A percentile compares a stretch with the other conserved stretches of the same genome.
Evolutionary conservation across 2,329 filamentous ascomycete genomes (phyloP).

Genomic region (Colletotrichum tamarilloi): DNA sequence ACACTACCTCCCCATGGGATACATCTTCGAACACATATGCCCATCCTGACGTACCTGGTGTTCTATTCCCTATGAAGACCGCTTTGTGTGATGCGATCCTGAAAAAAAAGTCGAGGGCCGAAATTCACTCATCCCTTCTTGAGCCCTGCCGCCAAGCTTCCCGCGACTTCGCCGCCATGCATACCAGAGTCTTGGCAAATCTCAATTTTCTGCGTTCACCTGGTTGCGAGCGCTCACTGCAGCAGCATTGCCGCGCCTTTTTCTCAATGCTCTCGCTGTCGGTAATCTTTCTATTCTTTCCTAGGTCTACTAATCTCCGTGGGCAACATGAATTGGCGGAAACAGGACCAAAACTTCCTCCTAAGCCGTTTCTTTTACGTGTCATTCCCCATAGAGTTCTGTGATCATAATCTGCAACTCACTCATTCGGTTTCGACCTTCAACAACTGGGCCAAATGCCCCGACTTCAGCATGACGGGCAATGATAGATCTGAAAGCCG

Average conservation of each 20-base stretch:
- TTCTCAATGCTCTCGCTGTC: neutral
- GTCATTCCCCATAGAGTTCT: no score
- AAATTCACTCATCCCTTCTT: neutral
- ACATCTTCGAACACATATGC: no score
- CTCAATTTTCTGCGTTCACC: neutral
- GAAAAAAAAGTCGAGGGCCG: neutral
- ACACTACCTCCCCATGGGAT: no score
- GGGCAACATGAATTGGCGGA: neutral
- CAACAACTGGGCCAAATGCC: no score
- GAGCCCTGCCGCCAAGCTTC: conserved; percentile 25
- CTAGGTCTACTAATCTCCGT: neutral
- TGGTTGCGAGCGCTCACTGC: neutral
- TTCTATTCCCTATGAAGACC: no score
- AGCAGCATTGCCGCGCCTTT: neutral
- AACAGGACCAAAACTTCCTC: no score
- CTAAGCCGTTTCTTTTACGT: no score
- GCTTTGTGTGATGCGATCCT: neutral
- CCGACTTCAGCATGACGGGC: no score
- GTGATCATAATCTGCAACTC: no score
- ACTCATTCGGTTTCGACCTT: no score
- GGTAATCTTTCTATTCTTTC: neutral
- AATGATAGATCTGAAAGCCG: no score
- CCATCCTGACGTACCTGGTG: no score
- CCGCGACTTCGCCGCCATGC: neutral
- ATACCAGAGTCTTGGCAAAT: conserved; percentile 17